Evolutionary conservation across 805 yeast species (phyloP).

Genomic region (Metschnikowia sp.): DNA sequence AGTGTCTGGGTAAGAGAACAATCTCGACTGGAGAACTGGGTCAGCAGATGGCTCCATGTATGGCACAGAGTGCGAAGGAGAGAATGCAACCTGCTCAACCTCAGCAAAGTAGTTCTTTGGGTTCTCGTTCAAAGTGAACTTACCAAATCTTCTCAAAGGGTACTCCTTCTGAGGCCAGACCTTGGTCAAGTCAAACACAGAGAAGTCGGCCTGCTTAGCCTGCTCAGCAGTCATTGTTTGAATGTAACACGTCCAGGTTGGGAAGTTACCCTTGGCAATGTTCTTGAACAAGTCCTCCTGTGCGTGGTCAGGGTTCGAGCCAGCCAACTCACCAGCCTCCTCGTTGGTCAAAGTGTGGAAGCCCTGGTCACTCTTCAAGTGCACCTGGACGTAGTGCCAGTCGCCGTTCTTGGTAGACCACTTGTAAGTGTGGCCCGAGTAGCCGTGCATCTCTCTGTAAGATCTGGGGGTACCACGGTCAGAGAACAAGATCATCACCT

Average conservation of each 20-base stretch:
- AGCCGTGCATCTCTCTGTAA: constrained; percentile 77
- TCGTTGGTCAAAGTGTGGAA: constrained; percentile 51
- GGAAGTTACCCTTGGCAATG: constrained; percentile 73
- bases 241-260: constrained; percentile 81
- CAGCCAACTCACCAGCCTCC: constrained; percentile 65
- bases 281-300: constrained; percentile 77
- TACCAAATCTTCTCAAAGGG: constrained; percentile 86
- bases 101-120: constrained; percentile 87
- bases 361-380: constrained; percentile 66
- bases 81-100: constrained; percentile 80
- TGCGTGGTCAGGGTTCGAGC: constrained; percentile 78
- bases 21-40: constrained; percentile 78
- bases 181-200: constrained; percentile 87
- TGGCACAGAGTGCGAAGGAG: constrained; percentile 83
- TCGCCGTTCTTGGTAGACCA: constrained; percentile 75
- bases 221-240: constrained; percentile 85
- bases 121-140: constrained; percentile 73
- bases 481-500: constrained; percentile 67
- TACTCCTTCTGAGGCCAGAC: constrained; percentile 87
- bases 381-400: constrained; percentile 78
- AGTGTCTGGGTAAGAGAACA: constrained; percentile 81
- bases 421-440: constrained; percentile 81
- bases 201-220: constrained; percentile 70
- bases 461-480: constrained; percentile 82
- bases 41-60: constrained; percentile 81